These are phyloP conservation scores for Syzygium aqueum DNA, from an alignment of 345 rosid genomes.

Conservation along the genomic window DNA sequence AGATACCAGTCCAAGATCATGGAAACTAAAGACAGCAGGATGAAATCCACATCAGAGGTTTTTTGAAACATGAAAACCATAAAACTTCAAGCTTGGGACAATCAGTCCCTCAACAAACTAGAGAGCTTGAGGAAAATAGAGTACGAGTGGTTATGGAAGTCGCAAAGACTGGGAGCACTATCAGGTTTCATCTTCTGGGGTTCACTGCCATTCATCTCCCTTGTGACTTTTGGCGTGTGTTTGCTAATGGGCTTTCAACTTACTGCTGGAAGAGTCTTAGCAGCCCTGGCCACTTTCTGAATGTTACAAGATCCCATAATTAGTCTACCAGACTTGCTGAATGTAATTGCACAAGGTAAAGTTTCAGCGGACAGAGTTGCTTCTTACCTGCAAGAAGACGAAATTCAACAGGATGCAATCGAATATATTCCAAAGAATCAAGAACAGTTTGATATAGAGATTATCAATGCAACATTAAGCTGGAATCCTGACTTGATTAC, in stretches of 20 bases:
- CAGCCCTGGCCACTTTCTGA: conserved; percentile 84
- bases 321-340: conserved; percentile 73
- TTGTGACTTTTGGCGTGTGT: conserved; percentile 61
- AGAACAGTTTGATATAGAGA: conserved; percentile 43
- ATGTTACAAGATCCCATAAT: conserved; percentile 89
- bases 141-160: conserved; percentile 61
- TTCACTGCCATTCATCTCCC: conserved; percentile 71
- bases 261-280: conserved; percentile 78
- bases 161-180: conserved; percentile 43
- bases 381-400: conserved; percentile 62
- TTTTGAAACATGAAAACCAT: conserved; percentile 78
- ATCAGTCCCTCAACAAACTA: conserved; percentile 51
- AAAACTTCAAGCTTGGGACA: conserved; percentile 92
- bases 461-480: conserved; percentile 53
- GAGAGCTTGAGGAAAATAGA: conserved; percentile 49
- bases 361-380: conserved; percentile 83
- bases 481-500: conserved; percentile 48
- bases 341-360: conserved; percentile 63
- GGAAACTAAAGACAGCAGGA: conserved; percentile 76
- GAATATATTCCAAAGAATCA: conserved; percentile 30
- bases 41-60: conserved; percentile 80
- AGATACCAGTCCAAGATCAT: conserved; percentile 68
- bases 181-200: conserved; percentile 88
- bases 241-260: conserved; percentile 55
- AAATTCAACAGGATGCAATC: conserved; percentile 57